phyloP scores from a whole-genome alignment of 345 rosid genomes.

The Populus pruinosa region DNA sequence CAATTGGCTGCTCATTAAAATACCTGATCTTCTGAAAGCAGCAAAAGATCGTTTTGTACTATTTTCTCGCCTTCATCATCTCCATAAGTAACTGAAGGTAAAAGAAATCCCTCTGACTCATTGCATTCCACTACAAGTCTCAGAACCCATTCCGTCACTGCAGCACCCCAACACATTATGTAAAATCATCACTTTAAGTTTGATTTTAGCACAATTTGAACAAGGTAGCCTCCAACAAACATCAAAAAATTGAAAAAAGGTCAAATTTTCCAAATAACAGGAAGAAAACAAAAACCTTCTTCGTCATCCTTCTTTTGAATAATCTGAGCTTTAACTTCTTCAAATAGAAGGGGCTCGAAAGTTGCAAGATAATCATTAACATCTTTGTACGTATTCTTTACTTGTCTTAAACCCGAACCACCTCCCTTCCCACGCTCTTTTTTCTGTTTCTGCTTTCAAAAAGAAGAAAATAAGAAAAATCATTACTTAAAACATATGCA shows the following conservation, averaged over 20 bases:
- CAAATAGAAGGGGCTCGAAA: conserved; percentile 83
- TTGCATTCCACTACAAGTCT: conserved; percentile 67
- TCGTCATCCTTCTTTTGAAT: conserved; percentile 67
- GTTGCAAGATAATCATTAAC: conserved; percentile 75
- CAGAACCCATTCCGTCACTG: conserved; percentile 57
- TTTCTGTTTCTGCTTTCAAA: conserved; percentile 24
- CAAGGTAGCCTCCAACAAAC: not conserved
- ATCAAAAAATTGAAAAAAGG: not conserved
- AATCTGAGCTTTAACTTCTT: conserved; percentile 91
- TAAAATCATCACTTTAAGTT: not conserved
- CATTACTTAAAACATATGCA: not conserved
- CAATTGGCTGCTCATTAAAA: not conserved
- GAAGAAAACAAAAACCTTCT: conserved; percentile 45
- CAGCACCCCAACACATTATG: conserved; percentile 3
- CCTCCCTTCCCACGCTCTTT: conserved; percentile 18
- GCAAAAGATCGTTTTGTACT: conserved; percentile 75
- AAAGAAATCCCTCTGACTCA: conserved; percentile 74
- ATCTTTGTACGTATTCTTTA: conserved; percentile 60
- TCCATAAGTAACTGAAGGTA: conserved; percentile 55
- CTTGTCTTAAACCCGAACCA: conserved; percentile 41
- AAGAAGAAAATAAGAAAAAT: not conserved
- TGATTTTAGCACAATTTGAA: too few relatives aligned
- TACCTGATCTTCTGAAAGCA: conserved; percentile 80
- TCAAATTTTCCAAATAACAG: not conserved
- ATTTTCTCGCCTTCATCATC: conserved; percentile 47